Conservation (phyloP, 2,329 filamentous ascomycete species). For the Seiridium unicorne region DNA sequence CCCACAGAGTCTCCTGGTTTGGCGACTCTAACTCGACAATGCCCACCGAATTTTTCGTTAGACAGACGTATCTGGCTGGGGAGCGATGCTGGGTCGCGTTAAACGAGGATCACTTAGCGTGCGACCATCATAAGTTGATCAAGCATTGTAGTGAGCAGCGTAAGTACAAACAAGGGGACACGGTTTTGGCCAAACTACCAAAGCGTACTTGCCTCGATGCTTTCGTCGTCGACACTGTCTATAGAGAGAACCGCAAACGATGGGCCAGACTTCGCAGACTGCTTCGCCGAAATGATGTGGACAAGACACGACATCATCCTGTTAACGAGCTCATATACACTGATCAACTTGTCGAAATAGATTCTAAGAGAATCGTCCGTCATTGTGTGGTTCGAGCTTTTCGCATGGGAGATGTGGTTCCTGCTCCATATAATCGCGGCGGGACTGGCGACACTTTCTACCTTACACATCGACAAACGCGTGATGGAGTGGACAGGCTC, state of each 20-base stretch:
- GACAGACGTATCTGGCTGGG: constrained; percentile 64
- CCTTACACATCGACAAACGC: constrained; percentile 39
- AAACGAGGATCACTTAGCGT: constrained; percentile 51
- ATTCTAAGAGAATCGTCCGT: constrained; percentile 42
- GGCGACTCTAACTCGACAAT: constrained; percentile 29
- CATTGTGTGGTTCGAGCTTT: constrained; percentile 62
- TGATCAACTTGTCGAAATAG: constrained; percentile 27
- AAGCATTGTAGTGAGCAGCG: constrained; percentile 12
- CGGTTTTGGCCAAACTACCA: constrained; percentile 47
- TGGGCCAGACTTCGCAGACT: constrained; percentile 50
- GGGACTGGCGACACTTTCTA: constrained; percentile 69
- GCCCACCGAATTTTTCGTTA: constrained; percentile 60
- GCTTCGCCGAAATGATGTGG: constrained; percentile 43
- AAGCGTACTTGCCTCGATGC: constrained; percentile 49
- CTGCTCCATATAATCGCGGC: constrained; percentile 61
- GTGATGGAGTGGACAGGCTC: constrained; percentile 16
- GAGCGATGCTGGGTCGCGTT: constrained; percentile 64
- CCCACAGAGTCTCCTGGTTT: constrained; percentile 59
- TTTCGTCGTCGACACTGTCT: constrained; percentile 51
- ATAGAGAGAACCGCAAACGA: constrained; percentile 20
- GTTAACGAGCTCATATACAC: constrained; percentile 50
- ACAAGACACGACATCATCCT: constrained; percentile 27
- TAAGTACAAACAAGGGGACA: constrained; percentile 54
- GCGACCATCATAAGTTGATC: constrained; percentile 25
- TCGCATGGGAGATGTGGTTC: constrained; percentile 40